A percentile compares a stretch with the other conserved stretches of the same genome.
Conservation (phyloP, 148 eudicot genomes). For the Persicaria tinctoria region DNA sequence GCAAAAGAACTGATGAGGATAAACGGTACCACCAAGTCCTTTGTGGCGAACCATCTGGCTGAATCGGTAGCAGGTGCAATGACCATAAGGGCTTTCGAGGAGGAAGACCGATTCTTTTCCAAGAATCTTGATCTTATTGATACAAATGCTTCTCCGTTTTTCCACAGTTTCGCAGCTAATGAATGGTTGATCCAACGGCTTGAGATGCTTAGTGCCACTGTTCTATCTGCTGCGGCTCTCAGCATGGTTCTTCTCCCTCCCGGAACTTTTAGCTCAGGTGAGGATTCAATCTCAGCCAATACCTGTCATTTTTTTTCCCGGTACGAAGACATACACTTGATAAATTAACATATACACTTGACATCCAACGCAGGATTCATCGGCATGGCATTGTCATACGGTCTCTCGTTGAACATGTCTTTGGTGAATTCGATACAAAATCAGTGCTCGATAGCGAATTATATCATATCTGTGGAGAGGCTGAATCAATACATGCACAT, state of each 20-base stretch:
- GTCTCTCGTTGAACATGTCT: constrained; percentile 71
- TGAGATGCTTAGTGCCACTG: constrained; percentile 69
- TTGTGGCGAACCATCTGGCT: constrained; percentile 82
- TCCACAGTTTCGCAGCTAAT: constrained; percentile 75
- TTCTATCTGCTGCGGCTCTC: constrained; percentile 71
- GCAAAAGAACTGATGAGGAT: constrained; percentile 89
- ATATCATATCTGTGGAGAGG: constrained; percentile 85
- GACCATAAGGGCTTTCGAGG: constrained; percentile 80
- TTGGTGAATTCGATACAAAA: constrained; percentile 71
- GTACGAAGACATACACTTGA: not conserved
- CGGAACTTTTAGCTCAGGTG: constrained; percentile 86
- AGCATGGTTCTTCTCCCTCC: constrained; percentile 91
- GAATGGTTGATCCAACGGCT: constrained; percentile 90
- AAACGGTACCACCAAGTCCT: constrained; percentile 88
- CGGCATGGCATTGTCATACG: constrained; percentile 95
- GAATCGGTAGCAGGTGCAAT: constrained; percentile 77
- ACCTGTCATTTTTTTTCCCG: not conserved
- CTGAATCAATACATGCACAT: constrained; percentile 78
- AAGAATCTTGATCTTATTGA: constrained; percentile 79
- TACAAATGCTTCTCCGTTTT: constrained; percentile 68
- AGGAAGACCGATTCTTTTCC: constrained; percentile 74
- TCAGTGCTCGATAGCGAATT: constrained; percentile 74
- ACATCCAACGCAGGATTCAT: constrained; percentile 59
- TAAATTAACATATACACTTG: too few species aligned
- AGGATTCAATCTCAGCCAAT: constrained; percentile 10